These are phyloP conservation scores for Pilatotrama ljubarskyi DNA, from an alignment of 768 basidiomycete species.

Conservation along the genomic window DNA sequence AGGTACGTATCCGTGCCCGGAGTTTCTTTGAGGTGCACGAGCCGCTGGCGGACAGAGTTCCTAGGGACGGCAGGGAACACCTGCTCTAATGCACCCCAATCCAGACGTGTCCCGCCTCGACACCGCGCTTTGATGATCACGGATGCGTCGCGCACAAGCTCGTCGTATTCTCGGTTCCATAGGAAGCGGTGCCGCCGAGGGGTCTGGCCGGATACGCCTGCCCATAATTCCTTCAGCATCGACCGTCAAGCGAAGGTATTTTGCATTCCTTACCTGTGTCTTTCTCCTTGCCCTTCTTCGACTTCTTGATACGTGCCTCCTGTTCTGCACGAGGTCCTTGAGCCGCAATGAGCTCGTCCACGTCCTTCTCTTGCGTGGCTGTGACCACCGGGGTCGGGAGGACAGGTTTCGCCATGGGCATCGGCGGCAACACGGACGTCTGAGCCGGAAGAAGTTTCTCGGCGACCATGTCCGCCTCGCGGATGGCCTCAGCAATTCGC, in stretches of 20 bases:
- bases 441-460: conserved; percentile 43
- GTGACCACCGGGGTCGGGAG: conserved; percentile 45
- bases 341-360: conserved; percentile 50
- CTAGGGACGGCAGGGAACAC: conserved; percentile 77
- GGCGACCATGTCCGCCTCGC: conserved; percentile 52
- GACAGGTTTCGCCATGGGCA: conserved; percentile 9
- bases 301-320: conserved; percentile 29
- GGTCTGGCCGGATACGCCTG: conserved; percentile 13
- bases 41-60: conserved; percentile 69
- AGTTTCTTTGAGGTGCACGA: conserved; percentile 58
- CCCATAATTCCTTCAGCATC: not conserved
- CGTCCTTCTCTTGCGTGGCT: conserved; percentile 48
- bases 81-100: conserved; percentile 73
- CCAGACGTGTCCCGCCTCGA: conserved; percentile 56
- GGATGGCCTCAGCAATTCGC: conserved; percentile 56
- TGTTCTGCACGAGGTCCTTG: conserved; percentile 47
- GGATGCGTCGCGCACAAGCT: conserved; percentile 82
- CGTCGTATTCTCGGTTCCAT: conserved; percentile 88
- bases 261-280: conserved; percentile 36
- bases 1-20: conserved; percentile 75
- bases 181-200: conserved; percentile 65
- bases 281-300: conserved; percentile 33
- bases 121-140: conserved; percentile 82
- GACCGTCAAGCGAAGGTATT: no score
- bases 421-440: conserved; percentile 14